Evolutionary conservation across 495 filamentous ascomycete species (phyloP).

Genomic region (Penicillium lagena): DNA sequence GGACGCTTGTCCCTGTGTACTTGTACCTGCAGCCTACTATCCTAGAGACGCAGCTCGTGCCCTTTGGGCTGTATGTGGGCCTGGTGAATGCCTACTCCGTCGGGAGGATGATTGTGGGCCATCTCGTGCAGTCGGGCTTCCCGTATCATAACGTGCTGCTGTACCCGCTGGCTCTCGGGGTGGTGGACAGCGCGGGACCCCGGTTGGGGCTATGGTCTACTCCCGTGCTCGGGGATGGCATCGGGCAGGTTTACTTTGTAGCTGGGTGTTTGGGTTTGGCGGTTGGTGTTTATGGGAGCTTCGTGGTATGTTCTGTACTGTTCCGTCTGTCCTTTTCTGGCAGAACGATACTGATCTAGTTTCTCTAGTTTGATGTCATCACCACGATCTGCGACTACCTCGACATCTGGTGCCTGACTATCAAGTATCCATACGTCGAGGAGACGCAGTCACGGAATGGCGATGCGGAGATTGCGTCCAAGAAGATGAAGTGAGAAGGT

Average conservation of each 20-base stretch:
- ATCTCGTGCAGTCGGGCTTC: constrained; percentile 77
- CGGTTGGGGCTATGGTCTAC: constrained; percentile 70
- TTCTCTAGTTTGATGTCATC: constrained; percentile 69
- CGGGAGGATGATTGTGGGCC: constrained; percentile 89
- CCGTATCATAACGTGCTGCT: constrained; percentile 77
- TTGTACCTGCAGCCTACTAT: constrained; percentile 79
- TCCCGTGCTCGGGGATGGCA: constrained; percentile 58
- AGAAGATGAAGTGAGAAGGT: constrained; percentile 24
- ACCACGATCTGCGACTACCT: constrained; percentile 95
- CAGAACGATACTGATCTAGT: constrained; percentile 3
- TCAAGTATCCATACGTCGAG: constrained; percentile 59
- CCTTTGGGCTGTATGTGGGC: constrained; percentile 81
- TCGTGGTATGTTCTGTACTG: constrained; percentile 55
- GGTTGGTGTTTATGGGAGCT: constrained; percentile 87
- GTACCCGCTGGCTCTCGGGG: constrained; percentile 63
- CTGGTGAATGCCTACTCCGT: constrained; percentile 90
- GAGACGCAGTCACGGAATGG: constrained; percentile 17
- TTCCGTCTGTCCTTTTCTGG: background rate
- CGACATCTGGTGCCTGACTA: constrained; percentile 96
- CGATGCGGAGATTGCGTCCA: constrained; percentile 14
- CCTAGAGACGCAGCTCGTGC: constrained; percentile 71
- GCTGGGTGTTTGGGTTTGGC: constrained; percentile 76
- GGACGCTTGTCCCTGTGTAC: constrained; percentile 69
- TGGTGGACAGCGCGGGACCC: constrained; percentile 73
- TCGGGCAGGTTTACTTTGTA: constrained; percentile 79